Base-by-base conservation (phyloP, 306 rosid genomes). In the Glycyrrhiza uralensis region DNA sequence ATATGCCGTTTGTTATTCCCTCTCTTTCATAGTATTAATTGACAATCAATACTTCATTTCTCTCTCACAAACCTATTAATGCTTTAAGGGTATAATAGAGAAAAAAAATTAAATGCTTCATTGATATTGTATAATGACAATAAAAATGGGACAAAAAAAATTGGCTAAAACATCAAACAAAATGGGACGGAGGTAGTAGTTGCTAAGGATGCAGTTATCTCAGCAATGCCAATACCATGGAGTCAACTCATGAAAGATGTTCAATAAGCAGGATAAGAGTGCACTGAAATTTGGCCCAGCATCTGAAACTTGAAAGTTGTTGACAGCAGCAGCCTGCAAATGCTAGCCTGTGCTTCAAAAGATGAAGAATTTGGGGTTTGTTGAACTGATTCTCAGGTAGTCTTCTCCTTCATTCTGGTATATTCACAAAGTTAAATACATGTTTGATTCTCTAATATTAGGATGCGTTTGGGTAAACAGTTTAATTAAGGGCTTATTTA, bases 361-460 rank as follows among this genome's bases (percentile, higher is more conserved):
- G 29, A 54, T 67, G 62, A 76, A 56, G 69, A 67, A 67, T 14
- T 76, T 33, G 62, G 14, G 10, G 30, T 56, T 56, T 76, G 52
- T 56, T 44, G 29, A 77, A 28, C 29, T 49, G 49, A 69, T 60
- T 47, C 56, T 69, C 57, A 69, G 11, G 29, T 13, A 24, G 7
- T 36, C 18, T 58, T 69, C 45, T 47, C 66, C 66, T 77, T 77
- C 76, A 33, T 39, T 69, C 76, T 77, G 54, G 57, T 69, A 77
- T 39, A 69, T n/a, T 49, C 38, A 77, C 4, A 69, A 69, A 35
- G 32, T 76, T 36, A 66, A 35, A 45, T 46, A 46, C 8, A 57
- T 45, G 12, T 44, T 19, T 59, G 36, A 57, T 60, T 71, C 23
- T 18, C 69, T 14, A 13, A 2, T 36, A 12, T 36, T 38, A 11